Conservation (phyloP, 805 yeast species). For the Suhomyces vadensis region DNA sequence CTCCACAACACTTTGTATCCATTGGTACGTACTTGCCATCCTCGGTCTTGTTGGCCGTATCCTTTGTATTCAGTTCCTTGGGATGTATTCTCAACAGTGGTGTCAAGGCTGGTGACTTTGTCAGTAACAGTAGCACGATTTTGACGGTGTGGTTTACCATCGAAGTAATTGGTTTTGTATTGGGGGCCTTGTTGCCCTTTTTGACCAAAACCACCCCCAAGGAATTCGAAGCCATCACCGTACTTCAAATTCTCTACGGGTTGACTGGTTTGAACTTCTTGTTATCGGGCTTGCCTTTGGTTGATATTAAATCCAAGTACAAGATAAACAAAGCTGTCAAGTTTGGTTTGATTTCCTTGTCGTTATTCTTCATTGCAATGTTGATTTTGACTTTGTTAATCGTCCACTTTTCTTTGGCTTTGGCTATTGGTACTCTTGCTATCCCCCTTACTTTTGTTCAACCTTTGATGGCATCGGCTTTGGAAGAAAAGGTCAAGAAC, state of each 20-base stretch:
- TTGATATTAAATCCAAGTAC: conserved; percentile 7
- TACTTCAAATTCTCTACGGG: conserved; percentile 17
- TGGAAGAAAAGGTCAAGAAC: conserved; percentile 8
- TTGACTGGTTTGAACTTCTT: conserved; percentile 16
- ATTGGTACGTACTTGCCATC: conserved; percentile 92
- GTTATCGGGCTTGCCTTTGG: conserved; percentile 17
- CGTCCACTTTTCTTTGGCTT: conserved; percentile 81
- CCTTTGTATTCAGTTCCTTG: conserved; percentile 69
- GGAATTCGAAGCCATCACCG: conserved; percentile 16
- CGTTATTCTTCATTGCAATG: conserved; percentile 60
- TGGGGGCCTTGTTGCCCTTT: conserved; percentile 29
- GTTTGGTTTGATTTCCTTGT: conserved; percentile 43
- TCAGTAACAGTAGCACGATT: conserved; percentile 24
- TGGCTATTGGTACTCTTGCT: conserved; percentile 65
- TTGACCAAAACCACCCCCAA: conserved; percentile 15
- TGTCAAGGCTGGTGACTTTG: conserved; percentile 24
- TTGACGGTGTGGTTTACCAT: conserved; percentile 30
- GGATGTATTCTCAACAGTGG: conserved; percentile 52
- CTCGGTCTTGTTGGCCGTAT: conserved; percentile 67
- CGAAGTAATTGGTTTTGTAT: conserved; percentile 23
- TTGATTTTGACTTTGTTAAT: conserved; percentile 72
- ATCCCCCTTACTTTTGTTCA: conserved; percentile 72
- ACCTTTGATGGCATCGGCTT: conserved; percentile 25
- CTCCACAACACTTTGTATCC: conserved; percentile 81
- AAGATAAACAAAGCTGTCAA: conserved; percentile 23